Percentiles rank a stretch among this genome's conserved stretches.
Evolutionary conservation across 2,329 filamentous ascomycete genomes (phyloP).

Genomic region (Monilinia fructigena): DNA sequence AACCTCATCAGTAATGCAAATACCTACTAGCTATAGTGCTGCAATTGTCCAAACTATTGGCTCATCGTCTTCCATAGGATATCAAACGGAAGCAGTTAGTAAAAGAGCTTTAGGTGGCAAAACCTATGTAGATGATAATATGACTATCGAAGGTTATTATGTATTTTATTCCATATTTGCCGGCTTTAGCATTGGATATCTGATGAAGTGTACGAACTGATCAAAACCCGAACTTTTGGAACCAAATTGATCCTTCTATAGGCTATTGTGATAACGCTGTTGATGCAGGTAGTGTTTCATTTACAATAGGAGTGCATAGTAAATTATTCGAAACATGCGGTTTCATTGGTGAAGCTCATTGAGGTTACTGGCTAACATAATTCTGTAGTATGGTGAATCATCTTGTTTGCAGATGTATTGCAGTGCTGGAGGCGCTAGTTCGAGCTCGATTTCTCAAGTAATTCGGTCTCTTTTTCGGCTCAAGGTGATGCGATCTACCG

Average conservation of each 20-base stretch:
- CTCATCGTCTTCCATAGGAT: slow-evolving; percentile 33
- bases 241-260: slow-evolving; percentile 12
- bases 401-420: slow-evolving; percentile 31
- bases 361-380: neutral
- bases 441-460: neutral
- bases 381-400: slow-evolving; percentile 30
- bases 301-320: slow-evolving; percentile 1
- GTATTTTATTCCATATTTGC: slow-evolving; percentile 34
- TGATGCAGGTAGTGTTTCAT: slow-evolving; percentile 28
- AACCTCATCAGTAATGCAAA: neutral
- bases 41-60: slow-evolving; percentile 24
- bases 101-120: slow-evolving; percentile 33
- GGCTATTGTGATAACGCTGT: slow-evolving; percentile 36
- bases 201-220: slow-evolving; percentile 33
- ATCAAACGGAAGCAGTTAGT: slow-evolving; percentile 39
- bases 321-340: slow-evolving; percentile 9
- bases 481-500: too few species aligned
- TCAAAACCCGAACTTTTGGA: neutral
- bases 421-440: slow-evolving; percentile 12
- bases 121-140: slow-evolving; percentile 29
- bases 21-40: slow-evolving; percentile 16
- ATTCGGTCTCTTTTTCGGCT: neutral
- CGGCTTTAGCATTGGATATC: slow-evolving; percentile 42
- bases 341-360: neutral
- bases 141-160: slow-evolving; percentile 38